phyloP scores from a whole-genome alignment of 2,329 filamentous ascomycete species.

The Cephalotrichum gorgonifer region DNA sequence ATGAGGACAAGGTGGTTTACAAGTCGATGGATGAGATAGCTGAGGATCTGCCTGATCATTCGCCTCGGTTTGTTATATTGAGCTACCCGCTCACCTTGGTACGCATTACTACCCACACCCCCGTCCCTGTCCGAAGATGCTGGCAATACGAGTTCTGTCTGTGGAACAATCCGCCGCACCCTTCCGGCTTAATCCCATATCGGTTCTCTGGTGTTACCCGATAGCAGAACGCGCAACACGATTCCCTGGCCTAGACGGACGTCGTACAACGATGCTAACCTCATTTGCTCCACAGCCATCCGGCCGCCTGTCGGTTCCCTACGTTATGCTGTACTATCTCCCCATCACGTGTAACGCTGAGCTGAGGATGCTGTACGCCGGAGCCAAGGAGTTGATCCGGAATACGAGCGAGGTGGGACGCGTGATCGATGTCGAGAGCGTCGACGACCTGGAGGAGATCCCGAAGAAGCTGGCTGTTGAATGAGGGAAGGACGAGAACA shows the following conservation, averaged over 20 bases:
- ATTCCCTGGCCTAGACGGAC: too few relatives aligned
- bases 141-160: too few relatives aligned
- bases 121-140: background rate
- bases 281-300: constrained; percentile 45
- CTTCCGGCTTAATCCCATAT: too few relatives aligned
- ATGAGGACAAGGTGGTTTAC: constrained; percentile 68
- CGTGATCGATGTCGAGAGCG: constrained; percentile 73
- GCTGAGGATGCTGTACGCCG: constrained; percentile 86
- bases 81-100: constrained; percentile 87
- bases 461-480: constrained; percentile 47
- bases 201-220: too few relatives aligned
- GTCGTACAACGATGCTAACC: background rate
- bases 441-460: constrained; percentile 75
- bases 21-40: constrained; percentile 68
- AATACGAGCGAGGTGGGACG: constrained; percentile 84
- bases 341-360: constrained; percentile 84
- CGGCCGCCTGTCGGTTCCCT: constrained; percentile 79
- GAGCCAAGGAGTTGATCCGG: constrained; percentile 91
- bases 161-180: too few relatives aligned
- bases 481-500: constrained; percentile 6
- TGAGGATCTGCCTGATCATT: constrained; percentile 86
- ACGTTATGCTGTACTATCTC: constrained; percentile 90
- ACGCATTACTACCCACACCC: constrained; percentile 16
- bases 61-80: constrained; percentile 79
- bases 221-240: too few relatives aligned